Conservation (phyloP, 2,329 filamentous ascomycete species). For the Cladosporium velox region DNA sequence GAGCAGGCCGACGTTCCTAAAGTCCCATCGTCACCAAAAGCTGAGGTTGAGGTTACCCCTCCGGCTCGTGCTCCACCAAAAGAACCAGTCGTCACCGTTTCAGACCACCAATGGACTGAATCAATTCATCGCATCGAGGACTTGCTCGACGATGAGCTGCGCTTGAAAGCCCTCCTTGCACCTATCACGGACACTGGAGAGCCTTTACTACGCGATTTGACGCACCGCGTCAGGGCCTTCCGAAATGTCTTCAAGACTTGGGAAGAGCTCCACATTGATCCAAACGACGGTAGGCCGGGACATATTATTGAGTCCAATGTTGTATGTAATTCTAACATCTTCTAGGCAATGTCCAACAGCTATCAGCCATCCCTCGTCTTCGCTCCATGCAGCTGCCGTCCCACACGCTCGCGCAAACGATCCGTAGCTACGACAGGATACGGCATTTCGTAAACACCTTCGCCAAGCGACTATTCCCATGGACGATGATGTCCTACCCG, state of each 20-base stretch:
- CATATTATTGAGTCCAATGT: neutral
- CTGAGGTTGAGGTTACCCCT: neutral
- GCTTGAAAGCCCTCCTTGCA: slow-evolving; percentile 23
- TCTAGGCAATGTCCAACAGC: slow-evolving; percentile 8
- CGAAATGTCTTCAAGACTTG: slow-evolving; percentile 23
- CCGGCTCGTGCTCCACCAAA: neutral
- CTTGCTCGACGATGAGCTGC: slow-evolving; percentile 21
- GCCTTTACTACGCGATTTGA: slow-evolving; percentile 25
- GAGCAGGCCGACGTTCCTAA: neutral
- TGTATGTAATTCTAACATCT: neutral
- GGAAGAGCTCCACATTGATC: slow-evolving; percentile 24
- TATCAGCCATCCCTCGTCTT: slow-evolving; percentile 21
- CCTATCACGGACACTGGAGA: slow-evolving; percentile 24
- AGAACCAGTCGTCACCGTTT: neutral
- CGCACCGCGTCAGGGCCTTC: slow-evolving; percentile 24
- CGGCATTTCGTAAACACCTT: slow-evolving; percentile 45
- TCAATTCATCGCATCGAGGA: slow-evolving; percentile 15
- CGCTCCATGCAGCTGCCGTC: slow-evolving; percentile 17
- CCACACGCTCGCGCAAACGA: slow-evolving; percentile 33
- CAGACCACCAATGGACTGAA: neutral
- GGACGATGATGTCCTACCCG: slow-evolving; percentile 46
- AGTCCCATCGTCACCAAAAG: neutral
- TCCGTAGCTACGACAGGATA: slow-evolving; percentile 44
- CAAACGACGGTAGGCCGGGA: neutral
- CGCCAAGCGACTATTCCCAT: slow-evolving; percentile 43